phyloP scores from a whole-genome alignment of 768 basidiomycete genomes.

The Boletus bicolor region DNA sequence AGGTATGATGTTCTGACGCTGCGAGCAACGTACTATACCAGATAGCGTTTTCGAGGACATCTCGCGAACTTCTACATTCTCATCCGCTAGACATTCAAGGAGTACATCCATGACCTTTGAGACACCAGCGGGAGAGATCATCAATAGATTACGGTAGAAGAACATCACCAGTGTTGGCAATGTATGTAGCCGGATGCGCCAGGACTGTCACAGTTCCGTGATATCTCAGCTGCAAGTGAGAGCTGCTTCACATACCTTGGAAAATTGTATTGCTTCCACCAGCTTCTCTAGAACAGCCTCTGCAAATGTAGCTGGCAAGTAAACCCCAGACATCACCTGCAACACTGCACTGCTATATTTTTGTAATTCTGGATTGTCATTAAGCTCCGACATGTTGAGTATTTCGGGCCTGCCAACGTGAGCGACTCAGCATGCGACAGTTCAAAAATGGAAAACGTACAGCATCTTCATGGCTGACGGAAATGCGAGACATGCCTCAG shows the following conservation, averaged over 20 bases:
- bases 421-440: neutral
- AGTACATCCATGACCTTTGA: constrained; percentile 78
- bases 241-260: constrained; percentile 49
- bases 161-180: constrained; percentile 87
- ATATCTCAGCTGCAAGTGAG: constrained; percentile 6
- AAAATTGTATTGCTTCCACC: constrained; percentile 70
- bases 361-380: constrained; percentile 80
- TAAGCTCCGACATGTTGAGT: constrained; percentile 86
- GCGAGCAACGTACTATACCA: constrained; percentile 86
- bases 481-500: constrained; percentile 71
- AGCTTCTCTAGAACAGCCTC: constrained; percentile 59
- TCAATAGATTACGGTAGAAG: constrained; percentile 85
- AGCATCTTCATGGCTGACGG: constrained; percentile 76
- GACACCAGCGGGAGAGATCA: constrained; percentile 65
- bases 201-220: constrained; percentile 52
- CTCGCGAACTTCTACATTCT: constrained; percentile 90
- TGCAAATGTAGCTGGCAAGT: constrained; percentile 66
- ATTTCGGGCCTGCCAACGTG: constrained; percentile 67
- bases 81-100: constrained; percentile 80
- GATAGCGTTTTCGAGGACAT: constrained; percentile 86
- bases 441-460: constrained; percentile 42
- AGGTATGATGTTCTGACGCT: constrained; percentile 79
- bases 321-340: constrained; percentile 77
- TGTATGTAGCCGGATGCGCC: constrained; percentile 85
- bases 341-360: constrained; percentile 76